A percentile compares a stretch with the other conserved stretches of the same genome.
phyloP scores from a whole-genome alignment of 129 eudicot genomes.

The Pseudognaphalium luteoalbum region DNA sequence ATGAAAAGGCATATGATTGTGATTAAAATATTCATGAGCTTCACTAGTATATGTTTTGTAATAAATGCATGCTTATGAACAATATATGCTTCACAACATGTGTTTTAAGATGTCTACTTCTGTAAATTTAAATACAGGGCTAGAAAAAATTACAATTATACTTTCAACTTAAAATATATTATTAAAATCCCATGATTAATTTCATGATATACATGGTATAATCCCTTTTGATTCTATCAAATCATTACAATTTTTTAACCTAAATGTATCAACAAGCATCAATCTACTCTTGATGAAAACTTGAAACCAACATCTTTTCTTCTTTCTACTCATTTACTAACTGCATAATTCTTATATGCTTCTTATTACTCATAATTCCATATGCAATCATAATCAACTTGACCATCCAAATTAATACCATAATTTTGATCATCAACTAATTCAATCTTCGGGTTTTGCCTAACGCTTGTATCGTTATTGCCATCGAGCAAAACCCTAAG shows the following conservation, averaged over 20 bases:
- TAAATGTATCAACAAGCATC: constrained; percentile 32
- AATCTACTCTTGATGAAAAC: constrained; percentile 16
- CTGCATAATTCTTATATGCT: not conserved
- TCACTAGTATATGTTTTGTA: not conserved
- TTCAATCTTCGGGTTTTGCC: constrained; percentile 34
- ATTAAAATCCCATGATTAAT: constrained; percentile 26
- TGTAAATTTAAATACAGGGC: not conserved
- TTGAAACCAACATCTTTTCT: constrained; percentile 6
- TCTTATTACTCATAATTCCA: constrained; percentile 59
- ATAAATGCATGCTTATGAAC: not conserved
- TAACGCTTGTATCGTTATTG: constrained; percentile 27
- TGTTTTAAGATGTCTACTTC: not conserved
- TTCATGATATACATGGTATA: constrained; percentile 36
- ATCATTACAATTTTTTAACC: constrained; percentile 27
- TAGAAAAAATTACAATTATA: not conserved
- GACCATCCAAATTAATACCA: constrained; percentile 37
- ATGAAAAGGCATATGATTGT: not conserved
- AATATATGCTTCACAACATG: not conserved
- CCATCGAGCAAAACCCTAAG: constrained; percentile 43
- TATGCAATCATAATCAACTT: constrained; percentile 55
- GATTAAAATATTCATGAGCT: not conserved
- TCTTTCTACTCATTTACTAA: constrained; percentile 20
- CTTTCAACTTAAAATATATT: constrained; percentile 4
- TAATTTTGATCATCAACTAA: constrained; percentile 45
- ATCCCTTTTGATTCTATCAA: constrained; percentile 35